phyloP scores from a whole-genome alignment of 805 yeast species.

The Middelhovenomyces tepae region DNA sequence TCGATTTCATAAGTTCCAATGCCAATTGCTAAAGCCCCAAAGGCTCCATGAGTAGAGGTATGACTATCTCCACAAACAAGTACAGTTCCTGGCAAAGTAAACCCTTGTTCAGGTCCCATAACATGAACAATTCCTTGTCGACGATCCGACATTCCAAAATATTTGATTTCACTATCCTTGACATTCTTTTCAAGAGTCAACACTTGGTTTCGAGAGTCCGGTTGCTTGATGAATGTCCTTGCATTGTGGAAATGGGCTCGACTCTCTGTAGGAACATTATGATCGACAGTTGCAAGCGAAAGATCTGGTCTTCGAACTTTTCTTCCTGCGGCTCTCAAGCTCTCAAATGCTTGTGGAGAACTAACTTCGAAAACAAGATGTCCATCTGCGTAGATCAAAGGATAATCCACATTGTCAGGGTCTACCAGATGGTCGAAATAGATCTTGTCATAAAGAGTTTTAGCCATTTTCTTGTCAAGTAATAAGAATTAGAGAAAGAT shows the following conservation, averaged over 20 bases:
- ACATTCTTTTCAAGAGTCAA: slow-evolving; percentile 85
- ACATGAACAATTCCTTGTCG: slow-evolving; percentile 97
- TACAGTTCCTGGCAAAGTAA: slow-evolving; percentile 92
- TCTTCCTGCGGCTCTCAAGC: slow-evolving; percentile 76
- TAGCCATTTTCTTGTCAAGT: too few species aligned
- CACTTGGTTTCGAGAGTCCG: slow-evolving; percentile 84
- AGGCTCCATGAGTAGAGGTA: slow-evolving; percentile 96
- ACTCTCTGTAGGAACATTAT: slow-evolving; percentile 89
- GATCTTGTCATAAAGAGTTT: slow-evolving; percentile 87
- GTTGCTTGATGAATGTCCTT: slow-evolving; percentile 70
- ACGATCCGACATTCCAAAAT: slow-evolving; percentile 82
- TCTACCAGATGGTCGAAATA: slow-evolving; percentile 87
- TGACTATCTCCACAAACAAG: slow-evolving; percentile 98
- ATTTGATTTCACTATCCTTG: slow-evolving; percentile 73
- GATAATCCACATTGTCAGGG: slow-evolving; percentile 79
- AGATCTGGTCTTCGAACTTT: slow-evolving; percentile 78
- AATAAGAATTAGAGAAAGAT: not conserved
- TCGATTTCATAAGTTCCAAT: slow-evolving; percentile 97
- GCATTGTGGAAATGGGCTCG: slow-evolving; percentile 63
- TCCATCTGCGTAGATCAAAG: slow-evolving; percentile 80
- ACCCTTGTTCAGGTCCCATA: slow-evolving; percentile 96
- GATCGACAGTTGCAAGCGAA: slow-evolving; percentile 86
- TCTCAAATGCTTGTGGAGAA: slow-evolving; percentile 96
- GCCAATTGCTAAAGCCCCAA: slow-evolving; percentile 92
- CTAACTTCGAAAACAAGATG: slow-evolving; percentile 95